Evolutionary conservation across 805 yeast species (phyloP).

Genomic region (Lachancea lanzarotensis): DNA sequence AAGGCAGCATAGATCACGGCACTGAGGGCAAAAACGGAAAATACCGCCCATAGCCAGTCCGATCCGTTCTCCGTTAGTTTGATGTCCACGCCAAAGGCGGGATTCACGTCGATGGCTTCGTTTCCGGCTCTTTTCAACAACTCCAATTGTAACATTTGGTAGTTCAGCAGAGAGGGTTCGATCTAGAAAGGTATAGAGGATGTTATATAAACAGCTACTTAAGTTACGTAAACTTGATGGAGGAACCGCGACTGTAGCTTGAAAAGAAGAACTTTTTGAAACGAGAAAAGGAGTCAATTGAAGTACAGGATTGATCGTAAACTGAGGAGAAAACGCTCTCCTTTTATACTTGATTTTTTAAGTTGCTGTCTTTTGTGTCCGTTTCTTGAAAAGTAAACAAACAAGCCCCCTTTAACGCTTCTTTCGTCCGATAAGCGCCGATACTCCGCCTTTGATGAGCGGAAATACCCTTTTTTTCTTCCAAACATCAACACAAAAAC

Average conservation of each 20-base stretch:
- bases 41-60: conserved; percentile 63
- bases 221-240: neutral
- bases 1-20: conserved; percentile 11
- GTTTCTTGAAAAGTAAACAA: neutral
- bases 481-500: neutral
- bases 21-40: conserved; percentile 28
- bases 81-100: conserved; percentile 41
- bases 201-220: neutral
- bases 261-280: neutral
- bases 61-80: conserved; percentile 54
- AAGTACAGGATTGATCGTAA: neutral
- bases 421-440: neutral
- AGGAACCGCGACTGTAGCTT: neutral
- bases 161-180: neutral
- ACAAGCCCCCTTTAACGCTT: neutral
- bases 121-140: conserved; percentile 24
- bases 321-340: neutral
- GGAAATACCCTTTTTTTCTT: too few relatives aligned
- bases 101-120: conserved; percentile 40
- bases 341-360: neutral
- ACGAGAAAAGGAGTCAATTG: neutral
- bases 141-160: conserved; percentile 4
- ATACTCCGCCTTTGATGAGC: neutral
- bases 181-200: neutral
- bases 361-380: neutral